Evolutionary conservation across 225 moss, liverwort and hornwort species (phyloP), one percentile per base, ranked within the genome.

Genomic region (Polytrichum commune): DNA sequence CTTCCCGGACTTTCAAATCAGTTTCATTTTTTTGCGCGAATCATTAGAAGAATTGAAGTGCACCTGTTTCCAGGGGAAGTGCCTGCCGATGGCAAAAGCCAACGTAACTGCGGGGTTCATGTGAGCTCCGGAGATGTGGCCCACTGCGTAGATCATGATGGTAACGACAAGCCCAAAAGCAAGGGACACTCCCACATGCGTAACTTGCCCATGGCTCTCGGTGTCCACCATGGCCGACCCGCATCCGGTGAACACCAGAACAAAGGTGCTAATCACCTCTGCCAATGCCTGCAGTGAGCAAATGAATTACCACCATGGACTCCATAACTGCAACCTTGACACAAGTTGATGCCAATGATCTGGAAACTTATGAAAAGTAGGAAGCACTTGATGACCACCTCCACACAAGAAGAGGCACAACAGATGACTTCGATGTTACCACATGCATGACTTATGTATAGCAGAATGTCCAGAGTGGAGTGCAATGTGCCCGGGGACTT

Each of bases 41-140:
- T 46, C 46, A 46, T 35, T 13, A 13, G 46, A 16, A 16, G 46
- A 46, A 46, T 46, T 46, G 13, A 13, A 46, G 46, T 16, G 46
- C 46, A 81, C 83, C 83, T 86, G 81, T 0, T 68, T 74, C 86
- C 86, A 86, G 53, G 83, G 81, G 29, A 83, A 86, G 60, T 83
- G 86, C 27, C 64, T 72, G 5, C 69, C 81, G 13, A 80, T 35
- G 1, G 86, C 86, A 18, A 86, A 83, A 0, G 86, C 83, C 25
- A 86, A 67, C 8, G 86, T 86, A 16, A 86, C 83, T 2, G 86
- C 81, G 5, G 86, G 86, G 1, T 86, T 86, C 86, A 86, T 86
- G 57, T 86, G 86, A 0, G 86, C 86, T 7, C 86, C 86, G 2
- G 83, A 83, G 29, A 86, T 81, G 62, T 88, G 88, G 65, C 88